Percentiles rank a stretch among this genome's conserved stretches.
Evolutionary conservation across 352 stramenopile species (phyloP).

Genomic region (Peronospora farinosa): DNA sequence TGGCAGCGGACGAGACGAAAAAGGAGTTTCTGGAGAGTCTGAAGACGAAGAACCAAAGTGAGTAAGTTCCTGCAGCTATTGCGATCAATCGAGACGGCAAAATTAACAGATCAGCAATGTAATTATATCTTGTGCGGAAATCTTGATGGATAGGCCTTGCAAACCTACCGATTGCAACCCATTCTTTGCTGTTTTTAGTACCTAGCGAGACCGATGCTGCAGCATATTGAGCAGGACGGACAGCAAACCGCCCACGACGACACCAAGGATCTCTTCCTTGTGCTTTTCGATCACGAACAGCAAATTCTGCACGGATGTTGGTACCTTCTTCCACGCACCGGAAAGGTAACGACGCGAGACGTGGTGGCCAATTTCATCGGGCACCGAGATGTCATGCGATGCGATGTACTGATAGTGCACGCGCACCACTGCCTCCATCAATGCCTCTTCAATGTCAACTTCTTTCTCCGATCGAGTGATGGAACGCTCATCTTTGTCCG

Average conservation of each 20-base stretch:
- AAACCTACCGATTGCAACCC: neutral
- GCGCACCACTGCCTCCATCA: conserved; percentile 39
- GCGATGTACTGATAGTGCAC: conserved; percentile 45
- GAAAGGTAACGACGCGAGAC: conserved; percentile 21
- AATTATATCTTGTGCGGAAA: conserved; percentile 3
- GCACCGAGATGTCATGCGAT: conserved; percentile 41
- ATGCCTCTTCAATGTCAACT: conserved; percentile 52
- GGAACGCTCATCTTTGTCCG: conserved; percentile 41
- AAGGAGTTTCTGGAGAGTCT: conserved; percentile 50
- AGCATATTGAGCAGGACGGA: conserved; percentile 72
- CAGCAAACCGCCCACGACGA: conserved; percentile 54
- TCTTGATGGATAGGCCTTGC: neutral
- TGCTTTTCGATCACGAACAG: conserved; percentile 49
- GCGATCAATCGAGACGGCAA: conserved; percentile 5
- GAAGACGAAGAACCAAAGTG: conserved; percentile 16
- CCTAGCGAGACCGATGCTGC: conserved; percentile 35
- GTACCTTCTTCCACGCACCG: conserved; percentile 40
- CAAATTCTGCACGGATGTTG: conserved; percentile 32
- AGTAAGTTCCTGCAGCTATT: conserved; percentile 2
- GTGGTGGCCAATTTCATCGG: conserved; percentile 40
- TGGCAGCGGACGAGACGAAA: conserved; percentile 64
- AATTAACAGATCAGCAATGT: neutral
- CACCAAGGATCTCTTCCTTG: conserved; percentile 65
- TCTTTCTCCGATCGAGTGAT: conserved; percentile 52
- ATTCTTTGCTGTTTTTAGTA: neutral